Evolutionary conservation across 2,329 filamentous ascomycete genomes (phyloP).

Genomic region (Cercospora sp.): DNA sequence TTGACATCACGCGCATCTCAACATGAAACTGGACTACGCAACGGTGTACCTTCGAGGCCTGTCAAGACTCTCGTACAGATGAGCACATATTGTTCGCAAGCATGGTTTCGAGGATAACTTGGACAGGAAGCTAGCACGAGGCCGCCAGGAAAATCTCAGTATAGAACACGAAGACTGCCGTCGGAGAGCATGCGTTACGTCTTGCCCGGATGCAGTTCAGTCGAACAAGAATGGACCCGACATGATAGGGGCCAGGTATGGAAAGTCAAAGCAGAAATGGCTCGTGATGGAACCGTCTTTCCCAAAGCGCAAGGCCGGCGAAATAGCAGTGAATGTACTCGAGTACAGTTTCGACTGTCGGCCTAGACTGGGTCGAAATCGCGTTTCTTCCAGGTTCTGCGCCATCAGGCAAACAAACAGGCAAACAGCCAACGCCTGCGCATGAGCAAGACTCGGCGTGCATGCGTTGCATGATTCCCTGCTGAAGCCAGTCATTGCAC

Average conservation of each 20-base stretch:
- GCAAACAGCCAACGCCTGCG: not conserved
- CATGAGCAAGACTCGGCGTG: not conserved
- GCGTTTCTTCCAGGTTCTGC: not conserved
- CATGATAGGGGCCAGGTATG: not conserved
- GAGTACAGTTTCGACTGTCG: not conserved
- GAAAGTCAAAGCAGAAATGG: not conserved
- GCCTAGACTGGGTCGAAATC: not conserved
- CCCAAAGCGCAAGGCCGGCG: not conserved
- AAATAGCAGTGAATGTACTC: not conserved
- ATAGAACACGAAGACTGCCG: not conserved
- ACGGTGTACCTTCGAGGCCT: not conserved
- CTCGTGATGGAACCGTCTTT: not conserved
- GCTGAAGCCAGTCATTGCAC: not conserved
- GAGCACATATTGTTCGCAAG: not conserved
- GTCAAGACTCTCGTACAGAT: not conserved
- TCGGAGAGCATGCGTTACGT: not conserved
- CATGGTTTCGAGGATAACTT: not conserved
- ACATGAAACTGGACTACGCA: not conserved
- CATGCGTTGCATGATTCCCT: not conserved
- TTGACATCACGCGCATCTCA: not conserved
- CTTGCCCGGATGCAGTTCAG: not conserved
- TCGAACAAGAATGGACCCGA: not conserved
- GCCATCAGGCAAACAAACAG: not conserved
- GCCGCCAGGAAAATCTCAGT: not conserved
- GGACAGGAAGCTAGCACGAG: not conserved